These are phyloP conservation scores for Eimeria sp. DNA, from an alignment of 169 alveolate species.

Conservation along the genomic window DNA sequence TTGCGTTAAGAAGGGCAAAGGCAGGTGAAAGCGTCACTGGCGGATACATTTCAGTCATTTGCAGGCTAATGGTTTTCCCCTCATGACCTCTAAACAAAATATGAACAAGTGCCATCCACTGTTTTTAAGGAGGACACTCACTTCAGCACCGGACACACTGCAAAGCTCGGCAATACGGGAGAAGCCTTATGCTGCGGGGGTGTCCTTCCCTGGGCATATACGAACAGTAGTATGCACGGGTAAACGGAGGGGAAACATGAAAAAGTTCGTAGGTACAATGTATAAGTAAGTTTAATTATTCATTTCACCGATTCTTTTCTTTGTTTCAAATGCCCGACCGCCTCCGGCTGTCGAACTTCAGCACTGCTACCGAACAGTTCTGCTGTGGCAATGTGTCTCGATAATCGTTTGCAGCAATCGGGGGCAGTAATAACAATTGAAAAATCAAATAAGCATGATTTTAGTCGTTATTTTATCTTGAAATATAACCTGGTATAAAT, in stretches of 20 bases:
- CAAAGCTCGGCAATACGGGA: background rate
- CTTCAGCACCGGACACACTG: background rate
- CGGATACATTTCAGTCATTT: background rate
- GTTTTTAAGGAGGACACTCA: background rate
- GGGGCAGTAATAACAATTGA: background rate
- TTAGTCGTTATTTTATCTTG: background rate
- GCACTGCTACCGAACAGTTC: background rate
- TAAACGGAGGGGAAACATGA: too few relatives aligned
- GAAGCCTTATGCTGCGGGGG: too few relatives aligned
- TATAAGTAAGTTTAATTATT: too few relatives aligned
- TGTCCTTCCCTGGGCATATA: background rate
- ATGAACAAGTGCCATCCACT: too few relatives aligned
- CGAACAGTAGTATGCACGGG: background rate
- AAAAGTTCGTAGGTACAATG: too few relatives aligned
- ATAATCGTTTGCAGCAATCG: background rate
- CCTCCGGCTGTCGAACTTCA: background rate
- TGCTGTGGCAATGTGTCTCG: background rate
- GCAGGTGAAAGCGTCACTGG: background rate
- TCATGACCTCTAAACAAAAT: background rate
- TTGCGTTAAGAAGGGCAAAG: background rate
- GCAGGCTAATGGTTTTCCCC: background rate
- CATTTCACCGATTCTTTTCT: background rate
- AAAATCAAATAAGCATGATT: background rate
- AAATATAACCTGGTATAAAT: background rate
- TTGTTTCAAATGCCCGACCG: background rate